Evolutionary conservation across 1,284 basidiomycete genomes (phyloP).

Genomic region (Cryptococcus sp.): DNA sequence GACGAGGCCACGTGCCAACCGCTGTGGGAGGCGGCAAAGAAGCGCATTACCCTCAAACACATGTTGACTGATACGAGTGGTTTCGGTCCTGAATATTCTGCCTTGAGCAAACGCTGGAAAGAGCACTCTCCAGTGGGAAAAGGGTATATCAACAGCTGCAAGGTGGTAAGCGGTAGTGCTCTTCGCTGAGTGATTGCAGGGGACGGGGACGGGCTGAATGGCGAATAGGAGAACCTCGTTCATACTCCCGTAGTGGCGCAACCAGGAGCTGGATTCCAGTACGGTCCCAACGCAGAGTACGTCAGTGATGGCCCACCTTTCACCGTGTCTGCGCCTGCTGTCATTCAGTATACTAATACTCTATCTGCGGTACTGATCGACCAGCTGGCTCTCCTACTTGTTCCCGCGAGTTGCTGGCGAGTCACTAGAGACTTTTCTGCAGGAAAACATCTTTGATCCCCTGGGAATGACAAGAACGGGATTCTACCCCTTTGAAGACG

Average conservation of each 20-base stretch:
- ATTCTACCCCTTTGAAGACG: background rate
- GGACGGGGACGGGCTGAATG: background rate
- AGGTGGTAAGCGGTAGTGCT: background rate
- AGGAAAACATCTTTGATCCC: background rate
- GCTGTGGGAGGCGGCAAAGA: background rate
- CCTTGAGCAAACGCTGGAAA: background rate
- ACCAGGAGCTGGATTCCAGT: background rate
- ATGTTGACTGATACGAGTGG: conserved; percentile 1
- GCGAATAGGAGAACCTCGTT: background rate
- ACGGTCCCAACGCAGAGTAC: background rate
- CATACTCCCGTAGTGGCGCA: background rate
- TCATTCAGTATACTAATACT: background rate
- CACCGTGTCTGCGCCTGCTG: too few relatives aligned
- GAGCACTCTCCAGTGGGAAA: background rate
- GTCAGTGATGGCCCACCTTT: background rate
- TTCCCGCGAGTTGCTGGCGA: background rate
- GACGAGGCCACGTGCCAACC: background rate
- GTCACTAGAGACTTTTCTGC: background rate
- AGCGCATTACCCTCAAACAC: background rate
- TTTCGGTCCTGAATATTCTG: background rate
- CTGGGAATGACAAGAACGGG: background rate
- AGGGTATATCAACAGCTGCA: background rate
- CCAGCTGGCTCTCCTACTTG: background rate
- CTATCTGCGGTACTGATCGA: background rate
- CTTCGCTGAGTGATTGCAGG: background rate